phyloP scores from a whole-genome alignment of 306 rosid species.

The Fagus crenata region DNA sequence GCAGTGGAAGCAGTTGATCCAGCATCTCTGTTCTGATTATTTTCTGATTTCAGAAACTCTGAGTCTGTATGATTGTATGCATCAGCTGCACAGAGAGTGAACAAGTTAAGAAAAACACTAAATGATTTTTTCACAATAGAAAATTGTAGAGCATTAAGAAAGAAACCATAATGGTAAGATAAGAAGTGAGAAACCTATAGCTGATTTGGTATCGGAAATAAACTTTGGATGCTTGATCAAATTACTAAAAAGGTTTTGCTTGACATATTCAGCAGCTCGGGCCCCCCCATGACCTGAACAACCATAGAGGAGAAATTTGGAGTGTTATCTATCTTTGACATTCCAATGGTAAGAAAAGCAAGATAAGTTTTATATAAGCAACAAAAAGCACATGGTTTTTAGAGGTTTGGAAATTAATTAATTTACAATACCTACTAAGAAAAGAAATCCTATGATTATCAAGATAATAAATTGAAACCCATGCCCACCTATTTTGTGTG shows the following conservation, averaged over 20 bases:
- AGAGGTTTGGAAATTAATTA: background rate
- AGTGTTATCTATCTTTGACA: conserved; percentile 7
- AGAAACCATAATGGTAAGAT: background rate
- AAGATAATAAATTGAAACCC: no score
- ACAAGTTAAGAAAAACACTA: conserved; percentile 3
- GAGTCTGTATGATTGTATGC: conserved; percentile 90
- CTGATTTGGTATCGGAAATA: conserved; percentile 92
- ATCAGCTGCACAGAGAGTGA: conserved; percentile 59
- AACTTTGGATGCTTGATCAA: conserved; percentile 89
- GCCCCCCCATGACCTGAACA: conserved; percentile 91
- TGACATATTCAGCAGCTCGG: conserved; percentile 97
- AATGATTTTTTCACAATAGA: conserved; percentile 10
- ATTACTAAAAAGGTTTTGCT: conserved; percentile 88
- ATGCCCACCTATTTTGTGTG: no score
- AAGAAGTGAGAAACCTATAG: conserved; percentile 57
- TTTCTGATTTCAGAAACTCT: conserved; percentile 88
- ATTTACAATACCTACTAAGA: background rate
- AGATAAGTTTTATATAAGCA: background rate
- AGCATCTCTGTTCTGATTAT: conserved; percentile 82
- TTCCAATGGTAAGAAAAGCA: conserved; percentile 12
- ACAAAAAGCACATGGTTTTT: conserved; percentile 5
- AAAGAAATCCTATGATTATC: background rate
- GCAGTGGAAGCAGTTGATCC: conserved; percentile 99
- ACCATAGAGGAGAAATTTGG: conserved; percentile 27
- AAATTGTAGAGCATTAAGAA: conserved; percentile 18